Conservation (phyloP, 306 rosid species). For the Ceratonia siliqua region DNA sequence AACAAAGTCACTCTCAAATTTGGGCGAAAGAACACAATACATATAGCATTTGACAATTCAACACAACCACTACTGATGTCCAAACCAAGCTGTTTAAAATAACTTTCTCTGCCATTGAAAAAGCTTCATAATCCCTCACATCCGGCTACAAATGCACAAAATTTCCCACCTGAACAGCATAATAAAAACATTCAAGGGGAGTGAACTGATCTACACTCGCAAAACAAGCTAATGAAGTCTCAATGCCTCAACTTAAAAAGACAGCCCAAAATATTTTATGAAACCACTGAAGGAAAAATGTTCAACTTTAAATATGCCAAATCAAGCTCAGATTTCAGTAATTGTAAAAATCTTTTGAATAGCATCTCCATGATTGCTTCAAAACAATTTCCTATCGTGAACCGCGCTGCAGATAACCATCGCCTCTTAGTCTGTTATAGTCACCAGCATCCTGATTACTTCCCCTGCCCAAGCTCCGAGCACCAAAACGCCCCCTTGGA, state of each 20-base stretch:
- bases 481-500: constrained; percentile 61
- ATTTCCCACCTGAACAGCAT: constrained; percentile 71
- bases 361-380: constrained; percentile 22
- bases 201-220: constrained; percentile 41
- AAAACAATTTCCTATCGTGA: constrained; percentile 49
- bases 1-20: background rate
- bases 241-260: constrained; percentile 37
- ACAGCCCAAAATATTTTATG: constrained; percentile 46
- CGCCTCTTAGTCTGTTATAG: constrained; percentile 54
- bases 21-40: background rate
- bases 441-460: constrained; percentile 51
- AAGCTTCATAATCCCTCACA: constrained; percentile 42
- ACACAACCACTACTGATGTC: constrained; percentile 26
- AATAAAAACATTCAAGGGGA: constrained; percentile 65
- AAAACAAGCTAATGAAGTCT: constrained; percentile 47
- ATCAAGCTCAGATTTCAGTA: constrained; percentile 41
- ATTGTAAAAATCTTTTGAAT: constrained; percentile 14
- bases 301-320: constrained; percentile 34
- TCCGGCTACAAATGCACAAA: constrained; percentile 48
- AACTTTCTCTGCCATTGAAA: constrained; percentile 33
- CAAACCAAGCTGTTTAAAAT: constrained; percentile 25
- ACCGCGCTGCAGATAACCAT: constrained; percentile 71
- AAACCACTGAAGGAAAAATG: constrained; percentile 46
- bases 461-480: constrained; percentile 57
- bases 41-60: background rate